Percentiles rank a stretch among this genome's conserved stretches.
Evolutionary conservation across 805 yeast species (phyloP).

Genomic region (Lachancea sp.): DNA sequence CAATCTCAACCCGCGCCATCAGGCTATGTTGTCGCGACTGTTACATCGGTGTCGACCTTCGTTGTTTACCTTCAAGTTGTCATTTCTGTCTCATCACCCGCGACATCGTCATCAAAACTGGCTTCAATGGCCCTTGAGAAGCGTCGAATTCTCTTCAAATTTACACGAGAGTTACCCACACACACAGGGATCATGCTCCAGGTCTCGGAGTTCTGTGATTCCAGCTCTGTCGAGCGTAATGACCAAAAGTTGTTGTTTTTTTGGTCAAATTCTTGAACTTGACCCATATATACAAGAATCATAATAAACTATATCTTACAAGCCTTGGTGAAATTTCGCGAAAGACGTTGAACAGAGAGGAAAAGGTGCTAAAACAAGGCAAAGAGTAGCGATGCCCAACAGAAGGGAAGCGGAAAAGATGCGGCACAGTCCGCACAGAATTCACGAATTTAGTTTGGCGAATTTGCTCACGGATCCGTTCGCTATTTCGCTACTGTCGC

Average conservation of each 20-base stretch:
- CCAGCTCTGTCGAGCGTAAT: too few species aligned
- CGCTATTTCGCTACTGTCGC: constrained; percentile 72
- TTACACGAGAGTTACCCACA: too few species aligned
- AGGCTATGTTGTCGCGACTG: too few species aligned
- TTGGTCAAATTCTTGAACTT: neutral
- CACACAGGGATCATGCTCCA: too few species aligned
- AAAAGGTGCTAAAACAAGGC: neutral
- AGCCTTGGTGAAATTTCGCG: neutral
- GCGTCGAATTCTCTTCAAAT: too few species aligned
- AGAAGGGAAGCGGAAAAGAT: constrained; percentile 22
- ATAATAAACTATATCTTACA: neutral
- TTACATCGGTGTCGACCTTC: too few species aligned
- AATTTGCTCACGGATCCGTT: constrained; percentile 78
- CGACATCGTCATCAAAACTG: too few species aligned
- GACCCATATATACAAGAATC: neutral
- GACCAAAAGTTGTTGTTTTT: neutral
- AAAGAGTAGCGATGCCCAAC: constrained; percentile 17
- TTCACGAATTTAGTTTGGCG: constrained; percentile 33
- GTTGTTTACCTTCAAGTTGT: too few species aligned
- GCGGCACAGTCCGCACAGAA: constrained; percentile 21
- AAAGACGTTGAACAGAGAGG: neutral
- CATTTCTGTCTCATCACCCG: too few species aligned
- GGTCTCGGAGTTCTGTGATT: too few species aligned
- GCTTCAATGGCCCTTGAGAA: too few species aligned
- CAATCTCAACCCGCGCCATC: too few species aligned